phyloP scores from a whole-genome alignment of 1,139 yeast genomes.

The Kurtzmaniella quercitrusa region DNA sequence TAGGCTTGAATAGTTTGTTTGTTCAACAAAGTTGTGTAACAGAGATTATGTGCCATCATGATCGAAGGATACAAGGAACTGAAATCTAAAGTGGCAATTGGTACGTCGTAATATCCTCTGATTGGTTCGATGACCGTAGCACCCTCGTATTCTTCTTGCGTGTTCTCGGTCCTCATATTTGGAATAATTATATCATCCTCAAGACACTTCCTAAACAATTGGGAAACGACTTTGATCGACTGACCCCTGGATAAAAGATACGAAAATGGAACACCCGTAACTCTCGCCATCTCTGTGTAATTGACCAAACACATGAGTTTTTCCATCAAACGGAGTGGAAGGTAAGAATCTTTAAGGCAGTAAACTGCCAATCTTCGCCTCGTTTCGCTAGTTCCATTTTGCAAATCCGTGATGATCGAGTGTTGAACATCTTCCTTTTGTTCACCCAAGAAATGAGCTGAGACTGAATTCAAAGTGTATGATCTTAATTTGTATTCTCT shows the following conservation, averaged over 20 bases:
- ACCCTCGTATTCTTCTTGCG: constrained; percentile 93
- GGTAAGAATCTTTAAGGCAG: constrained; percentile 92
- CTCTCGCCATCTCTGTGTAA: constrained; percentile 99
- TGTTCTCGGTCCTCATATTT: constrained; percentile 78
- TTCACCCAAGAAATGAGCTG: constrained; percentile 90
- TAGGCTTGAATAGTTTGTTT: constrained; percentile 66
- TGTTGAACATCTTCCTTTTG: constrained; percentile 98
- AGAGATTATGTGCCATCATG: constrained; percentile 98
- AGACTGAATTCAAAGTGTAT: constrained; percentile 91
- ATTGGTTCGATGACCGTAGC: constrained; percentile 97
- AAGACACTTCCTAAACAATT: constrained; percentile 85
- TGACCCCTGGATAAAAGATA: constrained; percentile 89
- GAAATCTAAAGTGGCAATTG: constrained; percentile 97
- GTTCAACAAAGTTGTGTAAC: constrained; percentile 85
- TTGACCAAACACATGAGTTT: constrained; percentile 95
- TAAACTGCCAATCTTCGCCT: constrained; percentile 94
- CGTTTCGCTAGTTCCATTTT: constrained; percentile 88
- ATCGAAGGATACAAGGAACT: constrained; percentile 96
- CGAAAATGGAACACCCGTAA: constrained; percentile 96
- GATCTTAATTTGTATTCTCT: constrained; percentile 94
- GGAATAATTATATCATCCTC: constrained; percentile 87
- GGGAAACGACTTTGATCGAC: constrained; percentile 95
- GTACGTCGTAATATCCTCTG: constrained; percentile 94
- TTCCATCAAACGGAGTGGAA: constrained; percentile 83
- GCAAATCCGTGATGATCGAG: constrained; percentile 90